A percentile compares a stretch with the other conserved stretches of the same genome.
Conservation (phyloP, 371 early-diverging fungal species). For the Smittium culicis region DNA sequence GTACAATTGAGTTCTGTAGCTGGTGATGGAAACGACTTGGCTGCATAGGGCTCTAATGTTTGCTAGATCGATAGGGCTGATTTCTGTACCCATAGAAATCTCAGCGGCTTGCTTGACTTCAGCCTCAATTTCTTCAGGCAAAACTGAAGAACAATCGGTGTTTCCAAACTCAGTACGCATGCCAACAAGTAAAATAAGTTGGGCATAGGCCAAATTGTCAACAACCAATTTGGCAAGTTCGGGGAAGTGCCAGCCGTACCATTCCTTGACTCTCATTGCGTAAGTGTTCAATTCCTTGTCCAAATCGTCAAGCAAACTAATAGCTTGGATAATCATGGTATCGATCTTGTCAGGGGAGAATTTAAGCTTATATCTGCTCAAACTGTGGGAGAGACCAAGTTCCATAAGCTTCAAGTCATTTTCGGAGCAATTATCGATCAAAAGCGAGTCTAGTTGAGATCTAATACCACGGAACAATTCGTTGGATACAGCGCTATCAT, state of each 20-base stretch:
- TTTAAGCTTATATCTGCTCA: constrained; percentile 82
- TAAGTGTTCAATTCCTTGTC: constrained; percentile 95
- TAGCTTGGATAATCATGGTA: constrained; percentile 92
- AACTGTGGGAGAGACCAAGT: constrained; percentile 45
- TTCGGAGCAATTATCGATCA: constrained; percentile 49
- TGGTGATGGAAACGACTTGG: constrained; percentile 71
- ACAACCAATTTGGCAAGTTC: constrained; percentile 67
- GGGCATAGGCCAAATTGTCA: constrained; percentile 63
- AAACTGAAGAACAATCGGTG: constrained; percentile 60
- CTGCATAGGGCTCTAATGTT: constrained; percentile 69
- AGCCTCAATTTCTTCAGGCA: constrained; percentile 83
- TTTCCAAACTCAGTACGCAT: constrained; percentile 63
- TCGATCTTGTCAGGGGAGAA: constrained; percentile 86
- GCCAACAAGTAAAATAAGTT: constrained; percentile 51
- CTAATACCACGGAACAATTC: constrained; percentile 93
- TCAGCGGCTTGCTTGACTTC: constrained; percentile 69
- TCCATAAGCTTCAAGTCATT: constrained; percentile 65
- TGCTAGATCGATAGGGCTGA: constrained; percentile 73
- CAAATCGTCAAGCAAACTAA: constrained; percentile 79
- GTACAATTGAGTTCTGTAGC: constrained; percentile 75
- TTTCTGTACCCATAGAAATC: constrained; percentile 90
- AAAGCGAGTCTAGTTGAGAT: constrained; percentile 63
- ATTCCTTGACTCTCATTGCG: constrained; percentile 93
- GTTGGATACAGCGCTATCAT: constrained; percentile 63
- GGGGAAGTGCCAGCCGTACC: constrained; percentile 91